These are phyloP conservation scores for Cryptosporidium meleagridis DNA, from an alignment of 169 alveolate genomes.

Conservation along the genomic window DNA sequence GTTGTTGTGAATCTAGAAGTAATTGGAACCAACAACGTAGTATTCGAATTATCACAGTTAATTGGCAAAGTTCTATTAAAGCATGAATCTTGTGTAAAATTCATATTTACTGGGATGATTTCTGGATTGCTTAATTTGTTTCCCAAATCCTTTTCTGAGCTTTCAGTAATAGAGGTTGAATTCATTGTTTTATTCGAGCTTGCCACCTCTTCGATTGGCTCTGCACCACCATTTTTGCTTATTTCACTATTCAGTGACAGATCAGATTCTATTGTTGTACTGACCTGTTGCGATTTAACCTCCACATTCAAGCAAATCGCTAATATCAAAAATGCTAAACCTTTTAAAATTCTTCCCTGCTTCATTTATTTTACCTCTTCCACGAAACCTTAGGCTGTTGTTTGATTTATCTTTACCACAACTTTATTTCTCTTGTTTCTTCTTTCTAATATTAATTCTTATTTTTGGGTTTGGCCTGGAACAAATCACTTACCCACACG, in stretches of 20 bases:
- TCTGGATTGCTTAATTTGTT: neutral
- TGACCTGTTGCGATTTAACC: constrained; percentile 13
- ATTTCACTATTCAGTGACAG: neutral
- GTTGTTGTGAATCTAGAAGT: constrained; percentile 44
- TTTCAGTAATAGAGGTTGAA: neutral
- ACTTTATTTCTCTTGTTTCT: neutral
- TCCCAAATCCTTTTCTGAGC: neutral
- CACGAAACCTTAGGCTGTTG: neutral
- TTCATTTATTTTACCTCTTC: neutral
- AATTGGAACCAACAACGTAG: constrained; percentile 5
- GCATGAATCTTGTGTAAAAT: constrained; percentile 15
- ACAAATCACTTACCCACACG: constrained; percentile 7
- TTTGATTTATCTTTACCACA: neutral
- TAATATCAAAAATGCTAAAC: neutral
- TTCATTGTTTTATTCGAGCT: constrained; percentile 5
- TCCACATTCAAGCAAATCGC: neutral
- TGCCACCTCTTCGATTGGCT: neutral
- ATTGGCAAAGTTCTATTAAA: constrained; percentile 40
- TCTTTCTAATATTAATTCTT: neutral
- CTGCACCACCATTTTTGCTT: neutral
- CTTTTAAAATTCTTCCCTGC: neutral
- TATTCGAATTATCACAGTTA: constrained; percentile 5
- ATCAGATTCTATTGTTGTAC: constrained; percentile 24
- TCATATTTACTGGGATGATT: constrained; percentile 47
- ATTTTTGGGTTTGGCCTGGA: neutral